Evolutionary conservation across 495 filamentous ascomycete genomes (phyloP), one percentile per base, ranked within the genome.

Genomic region (Lichina pygmaea): DNA sequence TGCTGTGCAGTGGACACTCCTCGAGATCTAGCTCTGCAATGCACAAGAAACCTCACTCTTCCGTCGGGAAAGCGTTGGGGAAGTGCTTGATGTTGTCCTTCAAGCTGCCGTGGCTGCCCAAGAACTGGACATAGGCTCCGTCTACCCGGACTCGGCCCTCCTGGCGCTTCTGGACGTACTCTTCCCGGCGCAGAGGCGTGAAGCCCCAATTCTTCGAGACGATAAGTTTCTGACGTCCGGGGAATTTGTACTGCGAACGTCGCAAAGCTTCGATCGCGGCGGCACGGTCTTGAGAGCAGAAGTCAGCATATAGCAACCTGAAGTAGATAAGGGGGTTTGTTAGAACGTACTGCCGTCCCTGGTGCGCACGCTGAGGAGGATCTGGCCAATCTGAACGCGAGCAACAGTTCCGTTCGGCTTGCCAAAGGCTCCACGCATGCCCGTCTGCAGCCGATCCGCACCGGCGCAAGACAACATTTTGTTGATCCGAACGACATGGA

Each of bases 401-500:
- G 89, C 89, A 55, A 97, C 89, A 53, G 72, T 75, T 59, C 86
- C 89, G 70, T 94, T 85, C 64, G 89, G 86, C 76, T 97, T 97
- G 62, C 89, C 89, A 74, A 81, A 97, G 52, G 89, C 89, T 75
- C 89, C 89, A 77, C 89, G 89, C 89, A 97, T 97, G 67, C 89
- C 89, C 51, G 89, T 95, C 66, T 97, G 89, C 59, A 97, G 75
- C 73, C 89, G 77, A 94, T 97, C 89, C 75, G 89, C 89, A 67
- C 89, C 89, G 57, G 89, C 89, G 64, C 89, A 95, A 52, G 86
- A 94, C 78, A 97, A 81, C 89, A 97, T 95, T 75, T 97, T 97
- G 81, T 97, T 97, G 83, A 97, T 97, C 66, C 89, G 89, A 71
- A 94, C 74, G 66, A 95, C 86, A 70, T 97, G 89, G 84, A 81